Base-by-base conservation (phyloP, 2,329 filamentous ascomycete species). In the Colletotrichum viniferum region DNA sequence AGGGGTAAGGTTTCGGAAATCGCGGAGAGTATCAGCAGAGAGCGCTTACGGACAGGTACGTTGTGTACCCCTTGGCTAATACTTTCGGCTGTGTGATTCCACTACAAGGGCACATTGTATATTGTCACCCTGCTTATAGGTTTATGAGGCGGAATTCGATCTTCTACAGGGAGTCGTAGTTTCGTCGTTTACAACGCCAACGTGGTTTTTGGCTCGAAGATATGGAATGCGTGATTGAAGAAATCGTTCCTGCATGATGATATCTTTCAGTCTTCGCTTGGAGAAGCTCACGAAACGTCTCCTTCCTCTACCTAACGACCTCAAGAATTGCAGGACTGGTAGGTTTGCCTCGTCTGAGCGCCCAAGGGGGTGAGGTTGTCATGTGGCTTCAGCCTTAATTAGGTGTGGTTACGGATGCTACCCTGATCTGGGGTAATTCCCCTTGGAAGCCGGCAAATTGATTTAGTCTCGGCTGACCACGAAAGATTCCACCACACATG, bases 401-500 rank as follows among this genome's bases (percentile, higher is more conserved):
- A 71, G 16, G 26, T 60, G 58, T 55, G 68, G 34, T 56, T 24
- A 28, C 48, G 34, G 61, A 65, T 74, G 36, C 24, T 12, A 72
- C 68, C 30, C 55, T 67, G 48, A 62, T 72, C 61, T 61, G 72
- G 72, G 60, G 61, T 74, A 66, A 66, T 32, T 74, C 36, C 62
- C 36, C n/a, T 48, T 21, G 38, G 32, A 65, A 28, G n/a, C 68
- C 72, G 61, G 68, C 36, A 71, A 61, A 61, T 61, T 61, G 58
- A 64, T 74, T 55, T 52, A 61, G 30, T 61, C 16, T 55, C 60
- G 61, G 68, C 52, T 55, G 62, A 56, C 12, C 36, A 52, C 7
- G 16, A 52, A 60, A 52, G 26, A 60, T 73, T 70, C 71, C 71
- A 65, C 66, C 71, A 73, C 66, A 73, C 71, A 70, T n/a, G 58